Conservation (phyloP, 371 early-diverging fungal genomes). For the Circinella umbellata region DNA sequence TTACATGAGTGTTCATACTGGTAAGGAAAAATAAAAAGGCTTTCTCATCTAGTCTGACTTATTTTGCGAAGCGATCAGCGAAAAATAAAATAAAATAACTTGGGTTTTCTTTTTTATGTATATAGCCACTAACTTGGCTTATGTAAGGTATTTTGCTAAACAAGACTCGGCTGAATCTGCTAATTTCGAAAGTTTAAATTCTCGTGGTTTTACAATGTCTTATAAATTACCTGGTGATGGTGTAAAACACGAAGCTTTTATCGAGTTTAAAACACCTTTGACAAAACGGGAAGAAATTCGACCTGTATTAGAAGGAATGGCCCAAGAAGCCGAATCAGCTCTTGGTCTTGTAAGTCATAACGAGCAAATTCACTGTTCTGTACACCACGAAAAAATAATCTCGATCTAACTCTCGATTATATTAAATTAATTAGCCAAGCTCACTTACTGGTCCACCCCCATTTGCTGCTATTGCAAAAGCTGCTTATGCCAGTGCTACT, state of each 20-base stretch:
- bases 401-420: neutral
- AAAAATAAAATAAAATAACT: neutral
- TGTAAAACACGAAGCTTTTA: slow-evolving; percentile 25
- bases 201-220: slow-evolving; percentile 30
- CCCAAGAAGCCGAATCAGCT: slow-evolving; percentile 50
- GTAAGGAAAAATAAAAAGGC: slow-evolving; percentile 17
- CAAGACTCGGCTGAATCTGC: slow-evolving; percentile 38
- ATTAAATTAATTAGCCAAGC: slow-evolving; percentile 34
- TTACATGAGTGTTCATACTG: slow-evolving; percentile 53
- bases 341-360: slow-evolving; percentile 38
- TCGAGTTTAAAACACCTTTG: slow-evolving; percentile 38
- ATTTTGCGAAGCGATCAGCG: no score
- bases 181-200: slow-evolving; percentile 41
- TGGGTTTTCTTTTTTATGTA: neutral
- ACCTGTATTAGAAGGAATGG: slow-evolving; percentile 51
- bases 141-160: slow-evolving; percentile 42
- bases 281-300: slow-evolving; percentile 46
- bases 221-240: slow-evolving; percentile 29
- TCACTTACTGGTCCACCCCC: slow-evolving; percentile 47
- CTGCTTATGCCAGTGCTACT: slow-evolving; percentile 39
- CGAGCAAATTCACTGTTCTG: no score
- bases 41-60: neutral
- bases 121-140: slow-evolving; percentile 49
- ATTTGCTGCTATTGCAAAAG: slow-evolving; percentile 47
- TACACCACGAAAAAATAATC: no score